Evolutionary conservation across 2,329 filamentous ascomycete genomes (phyloP), one percentile per base, ranked within the genome.

Genomic region (Botrytis medusae): DNA sequence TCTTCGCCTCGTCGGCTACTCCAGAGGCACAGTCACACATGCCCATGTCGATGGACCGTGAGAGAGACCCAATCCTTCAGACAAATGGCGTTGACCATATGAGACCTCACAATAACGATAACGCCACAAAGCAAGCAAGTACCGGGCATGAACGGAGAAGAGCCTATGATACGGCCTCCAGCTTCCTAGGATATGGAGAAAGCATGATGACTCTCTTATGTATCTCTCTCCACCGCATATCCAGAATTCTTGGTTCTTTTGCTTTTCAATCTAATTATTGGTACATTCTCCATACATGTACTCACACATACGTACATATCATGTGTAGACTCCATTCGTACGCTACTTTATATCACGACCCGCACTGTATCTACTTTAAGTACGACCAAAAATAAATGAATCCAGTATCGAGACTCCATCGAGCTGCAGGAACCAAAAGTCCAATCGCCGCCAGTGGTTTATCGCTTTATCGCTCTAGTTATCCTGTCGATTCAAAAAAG

Each of bases 1-100:
- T 73, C 75, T 74, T 77, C 75, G 67, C 74, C 68, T 51, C 72
- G 64, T 74, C 75, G 78, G 77, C 74, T 73, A 78, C 73, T 77
- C 76, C 76, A 76, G 74, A 71, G 73, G 74, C 75, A 76, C 65
- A 72, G 74, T 63, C 69, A 62, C n/a, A 65, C 22, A 67, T 37
- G 44, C 62, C 29, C 42, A 65, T 48, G 60, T 48, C 44, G n/a
- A 42, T 57, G 61, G 61, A 20, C 62, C 62, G 10, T 44, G 29
- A 25, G 25, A 69, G 63, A 61, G 71, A 48, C 71, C 69, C 34
- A 51, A 25, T 62, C 51, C 37, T 40, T 69, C 34, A 29, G 61
- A 42, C 71, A 62, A 57, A 64, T 61, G 62, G 32, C 37, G 37
- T 37, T 34, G 48, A n/a, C 37, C 40, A 67, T 32, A 60, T 67